Percentiles rank a stretch among this genome's conserved stretches.
These are phyloP conservation scores for Crithidia brevicula DNA, from an alignment of 208 protist genomes.

Conservation along the genomic window DNA sequence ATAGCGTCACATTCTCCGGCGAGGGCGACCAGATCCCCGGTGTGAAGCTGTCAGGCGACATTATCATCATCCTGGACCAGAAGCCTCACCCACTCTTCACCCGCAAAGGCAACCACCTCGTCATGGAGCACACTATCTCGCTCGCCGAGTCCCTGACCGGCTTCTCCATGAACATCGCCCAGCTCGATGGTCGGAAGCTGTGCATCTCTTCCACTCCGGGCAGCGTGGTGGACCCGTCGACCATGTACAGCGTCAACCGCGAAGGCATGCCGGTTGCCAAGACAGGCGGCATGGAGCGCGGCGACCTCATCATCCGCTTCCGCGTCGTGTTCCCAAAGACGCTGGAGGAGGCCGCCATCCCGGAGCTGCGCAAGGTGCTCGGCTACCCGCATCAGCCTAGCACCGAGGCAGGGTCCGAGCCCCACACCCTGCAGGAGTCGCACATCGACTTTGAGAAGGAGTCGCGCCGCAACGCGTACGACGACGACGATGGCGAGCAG, in stretches of 20 bases:
- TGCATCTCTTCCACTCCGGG: conserved; percentile 60
- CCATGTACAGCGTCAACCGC: conserved; percentile 82
- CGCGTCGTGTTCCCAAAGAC: conserved; percentile 89
- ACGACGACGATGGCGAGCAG: conserved; percentile 64
- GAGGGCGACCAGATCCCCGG: conserved; percentile 97
- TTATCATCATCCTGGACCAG: conserved; percentile 97
- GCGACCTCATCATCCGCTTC: conserved; percentile 92
- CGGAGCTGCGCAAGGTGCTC: conserved; percentile 75
- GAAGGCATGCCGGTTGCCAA: conserved; percentile 95
- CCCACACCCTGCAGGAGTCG: conserved; percentile 57
- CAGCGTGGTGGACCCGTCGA: conserved; percentile 86
- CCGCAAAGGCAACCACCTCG: conserved; percentile 95
- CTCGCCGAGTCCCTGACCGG: conserved; percentile 97
- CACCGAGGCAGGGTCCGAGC: conserved; percentile 48
- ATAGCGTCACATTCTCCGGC: conserved; percentile 96
- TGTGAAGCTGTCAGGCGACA: conserved; percentile 95
- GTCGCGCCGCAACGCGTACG: conserved; percentile 58
- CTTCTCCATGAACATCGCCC: conserved; percentile 86
- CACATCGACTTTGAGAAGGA: conserved; percentile 85
- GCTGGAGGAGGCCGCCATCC: conserved; percentile 42
- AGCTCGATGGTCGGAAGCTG: conserved; percentile 93
- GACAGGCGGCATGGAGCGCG: conserved; percentile 89
- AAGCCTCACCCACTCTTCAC: conserved; percentile 95
- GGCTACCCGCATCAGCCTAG: conserved; percentile 66
- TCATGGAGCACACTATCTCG: conserved; percentile 91